phyloP scores from a whole-genome alignment of 2,329 filamentous ascomycete species.

The Hymenoscyphus linearis region DNA sequence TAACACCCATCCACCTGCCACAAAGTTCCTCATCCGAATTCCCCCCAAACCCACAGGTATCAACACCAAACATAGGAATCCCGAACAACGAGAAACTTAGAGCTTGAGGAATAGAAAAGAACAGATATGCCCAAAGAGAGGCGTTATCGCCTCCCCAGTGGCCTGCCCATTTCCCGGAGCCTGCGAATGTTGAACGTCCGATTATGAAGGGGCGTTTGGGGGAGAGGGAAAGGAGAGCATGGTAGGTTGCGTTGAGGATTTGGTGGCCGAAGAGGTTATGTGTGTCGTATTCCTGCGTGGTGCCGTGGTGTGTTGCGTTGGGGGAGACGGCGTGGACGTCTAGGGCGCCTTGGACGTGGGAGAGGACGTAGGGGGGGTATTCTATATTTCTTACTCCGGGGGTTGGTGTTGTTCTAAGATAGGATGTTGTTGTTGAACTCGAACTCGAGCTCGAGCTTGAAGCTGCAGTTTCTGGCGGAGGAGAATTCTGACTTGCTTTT shows the following conservation, averaged over 20 bases:
- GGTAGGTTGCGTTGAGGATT: constrained; percentile 71
- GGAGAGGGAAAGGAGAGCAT: constrained; percentile 23
- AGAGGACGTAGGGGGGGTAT: constrained; percentile 36
- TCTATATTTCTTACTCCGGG: constrained; percentile 28
- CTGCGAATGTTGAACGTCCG: constrained; percentile 70
- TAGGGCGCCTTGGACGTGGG: constrained; percentile 40
- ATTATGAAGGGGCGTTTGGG: constrained; percentile 67
- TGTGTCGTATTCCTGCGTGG: constrained; percentile 64
- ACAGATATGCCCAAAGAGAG: constrained; percentile 54
- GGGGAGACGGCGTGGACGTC: constrained; percentile 60
- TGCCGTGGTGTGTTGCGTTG: constrained; percentile 62
- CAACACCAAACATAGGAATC: constrained; percentile 62
- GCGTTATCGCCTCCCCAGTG: constrained; percentile 58
- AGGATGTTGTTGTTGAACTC: constrained; percentile 15
- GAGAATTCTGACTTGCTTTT: constrained; percentile 65
- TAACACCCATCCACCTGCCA: constrained; percentile 67
- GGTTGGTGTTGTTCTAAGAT: neutral
- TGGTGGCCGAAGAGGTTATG: constrained; percentile 74
- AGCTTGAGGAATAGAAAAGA: constrained; percentile 52
- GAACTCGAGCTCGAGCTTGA: constrained; percentile 34
- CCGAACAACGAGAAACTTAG: constrained; percentile 62
- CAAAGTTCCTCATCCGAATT: constrained; percentile 65
- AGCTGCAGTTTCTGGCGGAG: constrained; percentile 50
- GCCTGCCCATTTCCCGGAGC: constrained; percentile 60
- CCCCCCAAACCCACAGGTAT: constrained; percentile 71